Conservation (phyloP, 2,329 filamentous ascomycete genomes). For the Amauroascus niger region DNA sequence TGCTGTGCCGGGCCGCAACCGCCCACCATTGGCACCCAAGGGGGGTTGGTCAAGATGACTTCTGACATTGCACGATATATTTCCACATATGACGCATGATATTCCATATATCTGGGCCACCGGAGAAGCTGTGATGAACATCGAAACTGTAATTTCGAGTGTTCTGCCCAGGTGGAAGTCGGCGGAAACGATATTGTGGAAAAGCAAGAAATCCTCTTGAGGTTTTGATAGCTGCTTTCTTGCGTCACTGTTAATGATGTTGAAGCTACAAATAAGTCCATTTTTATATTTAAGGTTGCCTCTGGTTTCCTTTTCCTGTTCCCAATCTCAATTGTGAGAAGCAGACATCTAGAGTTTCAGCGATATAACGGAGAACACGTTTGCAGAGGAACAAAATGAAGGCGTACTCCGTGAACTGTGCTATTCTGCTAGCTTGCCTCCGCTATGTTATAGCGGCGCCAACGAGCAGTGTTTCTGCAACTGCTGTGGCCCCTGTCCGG, state of each 20-base stretch:
- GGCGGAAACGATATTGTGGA: neutral
- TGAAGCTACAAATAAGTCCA: neutral
- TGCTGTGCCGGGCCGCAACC: too few species aligned
- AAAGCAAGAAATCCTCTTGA: neutral
- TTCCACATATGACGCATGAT: neutral
- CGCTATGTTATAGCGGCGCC: neutral
- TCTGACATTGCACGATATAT: neutral
- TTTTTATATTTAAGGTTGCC: neutral
- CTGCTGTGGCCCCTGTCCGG: slow-evolving; percentile 5
- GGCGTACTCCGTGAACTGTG: neutral
- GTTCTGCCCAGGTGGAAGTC: neutral
- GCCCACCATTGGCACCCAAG: too few species aligned
- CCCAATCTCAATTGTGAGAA: neutral
- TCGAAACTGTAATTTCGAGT: neutral
- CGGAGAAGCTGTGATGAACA: neutral
- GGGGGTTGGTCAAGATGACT: neutral
- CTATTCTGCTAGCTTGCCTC: slow-evolving; percentile 3
- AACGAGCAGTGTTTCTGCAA: neutral
- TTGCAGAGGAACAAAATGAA: too few species aligned
- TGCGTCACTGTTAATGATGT: slow-evolving; percentile 4
- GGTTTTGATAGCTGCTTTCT: neutral
- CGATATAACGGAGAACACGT: too few species aligned
- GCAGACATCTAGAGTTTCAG: neutral
- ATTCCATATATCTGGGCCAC: neutral
- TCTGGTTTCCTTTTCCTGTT: neutral